Evolutionary conservation across 805 yeast species (phyloP).

Genomic region (Candida ovalis): DNA sequence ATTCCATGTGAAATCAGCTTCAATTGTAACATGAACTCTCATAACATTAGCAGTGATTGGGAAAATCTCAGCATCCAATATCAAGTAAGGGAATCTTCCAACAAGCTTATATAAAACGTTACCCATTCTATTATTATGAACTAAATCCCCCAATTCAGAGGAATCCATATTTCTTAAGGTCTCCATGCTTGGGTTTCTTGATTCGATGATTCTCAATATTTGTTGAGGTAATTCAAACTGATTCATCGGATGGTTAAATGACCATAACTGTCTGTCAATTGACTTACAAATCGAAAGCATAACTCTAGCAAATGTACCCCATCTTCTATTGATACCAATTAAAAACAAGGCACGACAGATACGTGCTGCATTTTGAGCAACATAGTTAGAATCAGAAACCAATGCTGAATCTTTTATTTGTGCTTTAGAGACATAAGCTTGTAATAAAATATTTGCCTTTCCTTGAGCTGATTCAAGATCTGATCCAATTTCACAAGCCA

Average conservation of each 20-base stretch:
- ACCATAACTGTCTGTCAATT: constrained; percentile 82
- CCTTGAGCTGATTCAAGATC: constrained; percentile 72
- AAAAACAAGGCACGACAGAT: constrained; percentile 87
- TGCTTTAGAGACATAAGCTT: constrained; percentile 80
- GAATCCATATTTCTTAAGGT: constrained; percentile 67
- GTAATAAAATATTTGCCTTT: constrained; percentile 82
- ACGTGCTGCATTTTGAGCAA: constrained; percentile 93
- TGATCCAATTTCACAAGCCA: constrained; percentile 82
- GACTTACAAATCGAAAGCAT: constrained; percentile 82
- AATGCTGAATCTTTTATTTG: constrained; percentile 73
- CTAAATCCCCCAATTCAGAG: constrained; percentile 82
- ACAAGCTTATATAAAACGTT: constrained; percentile 52
- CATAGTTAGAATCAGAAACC: constrained; percentile 82
- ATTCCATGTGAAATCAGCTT: constrained; percentile 86
- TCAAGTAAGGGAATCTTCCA: constrained; percentile 69
- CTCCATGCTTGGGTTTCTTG: constrained; percentile 66
- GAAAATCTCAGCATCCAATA: constrained; percentile 75
- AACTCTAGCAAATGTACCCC: constrained; percentile 80
- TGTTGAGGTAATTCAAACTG: constrained; percentile 80
- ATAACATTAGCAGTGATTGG: constrained; percentile 87
- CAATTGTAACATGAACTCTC: constrained; percentile 67
- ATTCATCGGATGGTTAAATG: constrained; percentile 81
- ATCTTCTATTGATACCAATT: constrained; percentile 80
- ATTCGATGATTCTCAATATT: constrained; percentile 57
- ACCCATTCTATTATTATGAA: constrained; percentile 80